Base-by-base conservation (phyloP, 2,329 filamentous ascomycete species). In the Phialemoniopsis sp. region DNA sequence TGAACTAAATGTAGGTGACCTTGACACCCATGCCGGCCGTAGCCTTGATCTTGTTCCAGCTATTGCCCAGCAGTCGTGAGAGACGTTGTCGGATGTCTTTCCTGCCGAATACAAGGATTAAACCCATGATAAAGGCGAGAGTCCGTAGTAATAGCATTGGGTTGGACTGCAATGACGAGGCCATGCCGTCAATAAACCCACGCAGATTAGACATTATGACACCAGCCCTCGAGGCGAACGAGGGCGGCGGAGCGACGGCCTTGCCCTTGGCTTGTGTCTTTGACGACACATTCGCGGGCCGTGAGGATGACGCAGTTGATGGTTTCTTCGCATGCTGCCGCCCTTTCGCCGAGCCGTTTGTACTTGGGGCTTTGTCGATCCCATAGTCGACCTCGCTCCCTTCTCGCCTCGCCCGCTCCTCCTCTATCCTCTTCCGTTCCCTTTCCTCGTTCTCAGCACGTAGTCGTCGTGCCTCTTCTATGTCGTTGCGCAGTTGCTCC, bases 1-100 rank as follows among this genome's bases (percentile, higher is more conserved):
- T 26, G 32, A 29, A 46, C 72, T 64, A 97, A 44, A 98, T 94
- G 66, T 97, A 97, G 59, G 87, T 95, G 55, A 97, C 90, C 68
- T 96, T 97, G 47, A 94, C 87, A 3, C 91, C 93, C 91, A 97
- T 97, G 2, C 90, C 90, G 5, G 91, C 83, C 1, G 93, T 97
- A 34, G 81, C 76, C 58, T 78, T 81, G 31, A 95, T 68, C 66
- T 95, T 96, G 39, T 78, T 76, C 89, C 89, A 95, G 9, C 80
- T 81, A 19, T 75, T 70, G 30, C 76, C 77, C 32, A 94, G 56
- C 29, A 89, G 68, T 40, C 82, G 74, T 57, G 81, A 75, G 29
- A 96, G 62, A 47, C 85, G 77, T 49, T 94, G 82, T 31, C 90
- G 78, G 13, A 95, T 68, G 55, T 85, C 84, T 52, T 78, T 76